Evolutionary conservation across 2,329 filamentous ascomycete genomes (phyloP).

Genomic region (Xylariaceae sp.): DNA sequence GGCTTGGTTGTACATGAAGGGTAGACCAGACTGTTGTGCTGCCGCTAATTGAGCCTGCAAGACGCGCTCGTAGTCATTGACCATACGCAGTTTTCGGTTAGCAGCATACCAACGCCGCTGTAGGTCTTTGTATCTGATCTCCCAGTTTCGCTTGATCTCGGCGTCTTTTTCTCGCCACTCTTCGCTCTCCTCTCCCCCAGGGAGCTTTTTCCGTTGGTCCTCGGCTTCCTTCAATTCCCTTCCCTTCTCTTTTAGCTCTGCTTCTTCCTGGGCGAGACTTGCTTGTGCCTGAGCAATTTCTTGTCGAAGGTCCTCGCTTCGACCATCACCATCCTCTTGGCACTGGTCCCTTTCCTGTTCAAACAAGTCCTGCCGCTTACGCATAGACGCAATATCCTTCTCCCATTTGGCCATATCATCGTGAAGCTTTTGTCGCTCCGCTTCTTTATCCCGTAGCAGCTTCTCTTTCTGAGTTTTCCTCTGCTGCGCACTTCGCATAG

Average conservation of each 20-base stretch:
- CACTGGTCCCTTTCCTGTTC: slow-evolving; percentile 59
- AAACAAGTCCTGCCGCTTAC: slow-evolving; percentile 60
- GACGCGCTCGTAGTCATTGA: slow-evolving; percentile 56
- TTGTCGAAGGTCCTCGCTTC: slow-evolving; percentile 58
- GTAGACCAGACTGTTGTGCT: slow-evolving; percentile 50
- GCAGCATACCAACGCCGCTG: slow-evolving; percentile 57
- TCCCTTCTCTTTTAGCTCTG: slow-evolving; percentile 75
- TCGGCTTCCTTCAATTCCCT: slow-evolving; percentile 76
- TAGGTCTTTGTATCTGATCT: slow-evolving; percentile 58
- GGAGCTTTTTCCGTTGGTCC: slow-evolving; percentile 69
- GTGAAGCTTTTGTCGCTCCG: slow-evolving; percentile 71
- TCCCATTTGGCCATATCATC: slow-evolving; percentile 75
- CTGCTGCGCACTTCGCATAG: slow-evolving; percentile 81
- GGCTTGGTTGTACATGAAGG: slow-evolving; percentile 53
- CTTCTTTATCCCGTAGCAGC: slow-evolving; percentile 70
- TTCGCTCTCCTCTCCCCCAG: slow-evolving; percentile 67
- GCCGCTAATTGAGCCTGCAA: slow-evolving; percentile 55
- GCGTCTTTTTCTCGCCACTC: slow-evolving; percentile 59
- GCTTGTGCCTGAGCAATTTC: slow-evolving; percentile 69
- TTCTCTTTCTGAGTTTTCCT: slow-evolving; percentile 81
- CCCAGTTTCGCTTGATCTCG: slow-evolving; percentile 63
- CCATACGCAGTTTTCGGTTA: slow-evolving; percentile 53
- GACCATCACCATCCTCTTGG: slow-evolving; percentile 58
- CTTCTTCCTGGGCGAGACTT: slow-evolving; percentile 69
- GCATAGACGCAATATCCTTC: slow-evolving; percentile 66